Percentiles rank a stretch among this genome's conserved stretches.
Evolutionary conservation across 441 rosid genomes (phyloP).

Genomic region (Jatropha podagrica): DNA sequence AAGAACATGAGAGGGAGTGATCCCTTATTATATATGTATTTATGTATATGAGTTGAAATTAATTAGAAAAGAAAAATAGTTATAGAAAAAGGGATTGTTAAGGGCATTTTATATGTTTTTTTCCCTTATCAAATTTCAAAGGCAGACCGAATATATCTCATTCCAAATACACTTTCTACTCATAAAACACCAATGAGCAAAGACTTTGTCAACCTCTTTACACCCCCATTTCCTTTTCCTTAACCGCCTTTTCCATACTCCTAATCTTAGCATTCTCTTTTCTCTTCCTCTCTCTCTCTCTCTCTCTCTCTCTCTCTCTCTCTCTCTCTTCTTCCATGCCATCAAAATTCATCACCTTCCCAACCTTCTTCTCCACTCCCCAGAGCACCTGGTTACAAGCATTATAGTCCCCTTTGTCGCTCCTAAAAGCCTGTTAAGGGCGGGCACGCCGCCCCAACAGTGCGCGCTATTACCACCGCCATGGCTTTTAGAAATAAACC

Average conservation of each 20-base stretch:
- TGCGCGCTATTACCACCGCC: conserved; percentile 35
- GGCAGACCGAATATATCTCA: conserved; percentile 28
- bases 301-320: too few species aligned
- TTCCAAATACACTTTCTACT: neutral
- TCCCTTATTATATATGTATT: too few species aligned
- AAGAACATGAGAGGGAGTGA: too few species aligned
- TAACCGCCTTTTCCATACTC: too few species aligned
- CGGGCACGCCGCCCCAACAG: conserved; percentile 47
- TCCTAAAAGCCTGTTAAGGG: conserved; percentile 39
- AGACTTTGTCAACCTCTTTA: conserved; percentile 10
- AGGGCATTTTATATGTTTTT: too few species aligned
- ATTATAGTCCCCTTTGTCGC: conserved; percentile 24
- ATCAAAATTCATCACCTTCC: conserved; percentile 19
- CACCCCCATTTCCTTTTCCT: neutral
- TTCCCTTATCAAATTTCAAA: conserved; percentile 10
- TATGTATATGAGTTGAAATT: too few species aligned
- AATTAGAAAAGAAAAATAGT: too few species aligned
- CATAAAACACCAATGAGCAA: neutral
- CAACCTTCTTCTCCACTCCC: conserved; percentile 1
- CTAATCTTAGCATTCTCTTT: conserved; percentile 25
- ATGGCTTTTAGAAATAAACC: conserved; percentile 3
- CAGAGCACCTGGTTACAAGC: neutral
- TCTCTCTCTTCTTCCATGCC: conserved; percentile 9
- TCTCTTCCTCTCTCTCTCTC: conserved; percentile 1
- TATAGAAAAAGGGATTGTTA: too few species aligned